phyloP scores from a whole-genome alignment of 139 green algal genomes.

The Chlamydomonas eustigma region DNA sequence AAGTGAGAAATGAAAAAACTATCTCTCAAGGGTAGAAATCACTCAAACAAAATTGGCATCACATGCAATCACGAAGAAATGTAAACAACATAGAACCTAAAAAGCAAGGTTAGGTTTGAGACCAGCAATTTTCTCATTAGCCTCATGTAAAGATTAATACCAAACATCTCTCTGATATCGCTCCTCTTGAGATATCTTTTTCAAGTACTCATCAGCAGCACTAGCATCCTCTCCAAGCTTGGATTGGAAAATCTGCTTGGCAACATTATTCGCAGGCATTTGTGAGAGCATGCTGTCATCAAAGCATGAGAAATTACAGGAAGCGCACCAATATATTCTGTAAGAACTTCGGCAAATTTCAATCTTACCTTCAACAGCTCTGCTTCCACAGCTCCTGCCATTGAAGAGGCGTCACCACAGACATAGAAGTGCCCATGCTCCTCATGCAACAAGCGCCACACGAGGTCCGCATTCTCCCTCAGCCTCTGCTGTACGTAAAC shows the following conservation, averaged over 20 bases:
- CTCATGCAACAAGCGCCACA: conserved; percentile 73
- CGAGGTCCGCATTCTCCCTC: conserved; percentile 39
- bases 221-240: neutral
- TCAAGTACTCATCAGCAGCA: conserved; percentile 44
- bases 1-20: too few species aligned
- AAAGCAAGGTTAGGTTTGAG: too few species aligned
- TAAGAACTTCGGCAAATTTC: neutral
- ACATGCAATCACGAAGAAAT: too few species aligned
- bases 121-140: too few species aligned
- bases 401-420: conserved; percentile 78
- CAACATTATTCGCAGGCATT: conserved; percentile 14
- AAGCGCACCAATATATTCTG: conserved; percentile 2
- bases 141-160: too few species aligned
- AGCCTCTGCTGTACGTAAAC: conserved; percentile 90
- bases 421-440: conserved; percentile 81
- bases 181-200: conserved; percentile 35
- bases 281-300: conserved; percentile 26
- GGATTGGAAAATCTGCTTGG: conserved; percentile 6
- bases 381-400: conserved; percentile 67
- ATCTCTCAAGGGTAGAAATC: too few species aligned
- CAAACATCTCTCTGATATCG: conserved; percentile 84
- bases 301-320: neutral
- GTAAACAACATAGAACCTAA: too few species aligned
- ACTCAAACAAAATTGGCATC: too few species aligned
- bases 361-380: conserved; percentile 38